Conservation (phyloP, 345 rosid genomes). For the Citrus sinensis region DNA sequence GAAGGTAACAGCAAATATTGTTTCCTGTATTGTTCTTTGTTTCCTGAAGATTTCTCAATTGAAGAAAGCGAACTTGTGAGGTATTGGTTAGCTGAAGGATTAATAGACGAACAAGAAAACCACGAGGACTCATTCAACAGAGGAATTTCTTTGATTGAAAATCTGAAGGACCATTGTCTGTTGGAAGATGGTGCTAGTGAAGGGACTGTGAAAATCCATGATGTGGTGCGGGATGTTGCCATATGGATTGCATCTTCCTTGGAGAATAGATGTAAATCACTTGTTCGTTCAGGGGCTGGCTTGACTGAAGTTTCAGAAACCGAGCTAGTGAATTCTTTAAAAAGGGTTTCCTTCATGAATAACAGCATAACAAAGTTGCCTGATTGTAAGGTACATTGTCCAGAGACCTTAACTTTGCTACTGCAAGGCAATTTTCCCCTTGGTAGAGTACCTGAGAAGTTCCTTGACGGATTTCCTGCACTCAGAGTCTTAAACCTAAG, state of each 20-base stretch:
- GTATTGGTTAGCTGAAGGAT: constrained; percentile 44
- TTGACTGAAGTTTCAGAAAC: constrained; percentile 18
- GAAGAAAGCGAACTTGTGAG: constrained; percentile 31
- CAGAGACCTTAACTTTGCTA: constrained; percentile 25
- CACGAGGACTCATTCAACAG: constrained; percentile 23
- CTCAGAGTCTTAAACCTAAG: constrained; percentile 33
- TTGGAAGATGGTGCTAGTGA: constrained; percentile 33
- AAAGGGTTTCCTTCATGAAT: constrained; percentile 43
- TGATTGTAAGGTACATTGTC: constrained; percentile 16
- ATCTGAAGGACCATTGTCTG: constrained; percentile 41
- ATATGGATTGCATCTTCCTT: constrained; percentile 31
- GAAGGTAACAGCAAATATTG: constrained; percentile 29
- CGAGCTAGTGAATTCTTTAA: constrained; percentile 22
- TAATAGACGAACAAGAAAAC: constrained; percentile 28
- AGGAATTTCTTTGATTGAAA: constrained; percentile 40
- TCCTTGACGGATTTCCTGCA: constrained; percentile 29
- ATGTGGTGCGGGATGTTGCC: constrained; percentile 44
- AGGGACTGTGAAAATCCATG: constrained; percentile 47
- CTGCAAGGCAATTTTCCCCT: constrained; percentile 34
- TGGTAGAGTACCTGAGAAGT: constrained; percentile 17
- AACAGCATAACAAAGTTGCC: constrained; percentile 25
- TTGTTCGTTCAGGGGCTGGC: constrained; percentile 30
- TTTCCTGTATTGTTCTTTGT: constrained; percentile 43
- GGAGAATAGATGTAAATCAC: constrained; percentile 23
- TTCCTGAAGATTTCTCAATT: constrained; percentile 40